These are phyloP conservation scores for Punctularia strigosozonata DNA, from an alignment of 768 basidiomycete genomes.

Conservation along the genomic window DNA sequence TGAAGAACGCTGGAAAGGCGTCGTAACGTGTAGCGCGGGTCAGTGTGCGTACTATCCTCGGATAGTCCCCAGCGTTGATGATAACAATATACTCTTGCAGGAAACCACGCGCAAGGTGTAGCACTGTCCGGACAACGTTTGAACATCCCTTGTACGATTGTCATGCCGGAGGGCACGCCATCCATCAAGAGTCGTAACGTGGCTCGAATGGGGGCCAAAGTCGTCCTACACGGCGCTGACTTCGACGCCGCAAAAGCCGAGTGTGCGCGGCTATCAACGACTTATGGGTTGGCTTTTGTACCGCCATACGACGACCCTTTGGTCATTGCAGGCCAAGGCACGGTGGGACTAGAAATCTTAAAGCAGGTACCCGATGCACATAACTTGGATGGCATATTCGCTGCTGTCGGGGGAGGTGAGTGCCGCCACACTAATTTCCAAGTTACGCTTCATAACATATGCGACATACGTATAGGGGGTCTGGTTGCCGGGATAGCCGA, in stretches of 20 bases:
- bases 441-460: no score
- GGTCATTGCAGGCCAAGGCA: constrained; percentile 96
- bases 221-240: constrained; percentile 82
- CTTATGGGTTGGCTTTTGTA: constrained; percentile 76
- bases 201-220: constrained; percentile 88
- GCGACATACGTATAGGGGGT: no score
- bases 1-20: constrained; percentile 94
- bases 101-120: constrained; percentile 98
- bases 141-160: constrained; percentile 92
- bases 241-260: constrained; percentile 96
- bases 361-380: constrained; percentile 77
- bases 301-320: constrained; percentile 97
- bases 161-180: constrained; percentile 94
- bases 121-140: constrained; percentile 87
- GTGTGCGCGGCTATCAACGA: constrained; percentile 72
- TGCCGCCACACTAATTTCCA: no score
- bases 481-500: constrained; percentile 82
- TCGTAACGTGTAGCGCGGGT: constrained; percentile 97
- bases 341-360: constrained; percentile 87
- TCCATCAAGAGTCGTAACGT: constrained; percentile 95
- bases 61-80: background rate
- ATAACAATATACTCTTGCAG: constrained; percentile 26
- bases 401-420: constrained; percentile 88
- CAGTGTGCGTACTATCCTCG: constrained; percentile 41
- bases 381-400: constrained; percentile 74